Evolutionary conservation across 2,329 filamentous ascomycete species (phyloP).

Genomic region (Fragosphaeria purpurea): DNA sequence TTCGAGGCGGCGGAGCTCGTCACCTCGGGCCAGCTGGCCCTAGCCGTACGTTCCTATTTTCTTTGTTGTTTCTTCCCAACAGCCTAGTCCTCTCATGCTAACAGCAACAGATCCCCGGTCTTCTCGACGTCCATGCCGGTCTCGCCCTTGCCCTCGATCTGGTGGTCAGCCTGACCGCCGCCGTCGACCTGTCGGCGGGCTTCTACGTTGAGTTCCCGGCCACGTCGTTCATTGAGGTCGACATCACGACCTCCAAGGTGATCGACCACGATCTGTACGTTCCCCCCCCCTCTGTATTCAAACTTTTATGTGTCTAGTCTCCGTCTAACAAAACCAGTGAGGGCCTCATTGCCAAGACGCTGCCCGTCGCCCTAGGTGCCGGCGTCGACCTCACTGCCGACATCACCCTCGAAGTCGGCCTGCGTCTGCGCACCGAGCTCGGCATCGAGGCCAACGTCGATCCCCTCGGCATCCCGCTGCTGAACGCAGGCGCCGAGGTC

Average conservation of each 20-base stretch:
- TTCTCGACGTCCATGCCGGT: conserved; percentile 15
- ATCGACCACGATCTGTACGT: conserved; percentile 9
- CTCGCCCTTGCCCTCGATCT: conserved; percentile 20
- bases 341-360: conserved; percentile 16
- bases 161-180: conserved; percentile 17
- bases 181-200: conserved; percentile 16
- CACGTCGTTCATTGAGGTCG: conserved; percentile 18
- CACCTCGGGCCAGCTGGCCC: conserved; percentile 11
- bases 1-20: conserved; percentile 15
- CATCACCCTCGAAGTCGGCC: conserved; percentile 17
- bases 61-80: no score
- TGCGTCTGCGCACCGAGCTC: conserved; percentile 20
- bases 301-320: no score
- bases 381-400: conserved; percentile 16
- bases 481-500: conserved; percentile 18
- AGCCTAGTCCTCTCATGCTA: neutral
- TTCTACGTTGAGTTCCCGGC: conserved; percentile 19
- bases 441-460: conserved; percentile 15
- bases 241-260: conserved; percentile 17
- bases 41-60: conserved; percentile 4
- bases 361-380: conserved; percentile 15
- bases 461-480: conserved; percentile 15
- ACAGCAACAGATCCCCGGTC: conserved; percentile 14
- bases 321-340: neutral
- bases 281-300: neutral